phyloP scores from a whole-genome alignment of 2,329 filamentous ascomycete genomes.

The Myriosclerotinia duriaeana region DNA sequence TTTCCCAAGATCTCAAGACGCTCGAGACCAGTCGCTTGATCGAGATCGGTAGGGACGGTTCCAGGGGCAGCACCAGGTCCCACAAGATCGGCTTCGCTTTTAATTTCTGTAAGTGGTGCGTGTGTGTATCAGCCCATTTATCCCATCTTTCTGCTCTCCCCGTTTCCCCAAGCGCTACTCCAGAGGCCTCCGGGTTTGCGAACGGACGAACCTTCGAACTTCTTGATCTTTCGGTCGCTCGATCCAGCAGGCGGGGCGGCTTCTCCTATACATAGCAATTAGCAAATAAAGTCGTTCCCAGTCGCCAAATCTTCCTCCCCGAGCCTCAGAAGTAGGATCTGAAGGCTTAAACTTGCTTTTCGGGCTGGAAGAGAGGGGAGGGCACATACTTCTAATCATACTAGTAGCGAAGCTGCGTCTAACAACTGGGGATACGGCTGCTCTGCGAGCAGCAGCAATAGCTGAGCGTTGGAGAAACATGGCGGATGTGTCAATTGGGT shows the following conservation, averaged over 20 bases:
- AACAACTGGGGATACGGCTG: slow-evolving; percentile 52
- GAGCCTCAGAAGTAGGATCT: slow-evolving; percentile 24
- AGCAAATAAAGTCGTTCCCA: not conserved
- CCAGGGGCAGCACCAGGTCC: slow-evolving; percentile 79
- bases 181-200: not conserved
- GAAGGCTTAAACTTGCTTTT: slow-evolving; percentile 25
- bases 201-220: slow-evolving; percentile 37
- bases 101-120: slow-evolving; percentile 67
- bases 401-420: slow-evolving; percentile 61
- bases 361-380: slow-evolving; percentile 30
- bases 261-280: slow-evolving; percentile 32
- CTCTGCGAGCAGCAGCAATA: slow-evolving; percentile 60
- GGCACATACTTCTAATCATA: slow-evolving; percentile 58
- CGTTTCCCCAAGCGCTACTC: not conserved
- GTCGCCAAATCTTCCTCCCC: not conserved
- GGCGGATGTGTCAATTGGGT: slow-evolving; percentile 35
- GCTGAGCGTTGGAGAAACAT: slow-evolving; percentile 67
- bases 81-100: slow-evolving; percentile 76
- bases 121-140: slow-evolving; percentile 27
- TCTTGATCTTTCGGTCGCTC: slow-evolving; percentile 39
- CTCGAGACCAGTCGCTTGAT: slow-evolving; percentile 96
- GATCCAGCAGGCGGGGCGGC: slow-evolving; percentile 30
- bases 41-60: slow-evolving; percentile 87
- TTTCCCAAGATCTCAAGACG: slow-evolving; percentile 98
- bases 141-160: not conserved